A percentile compares a stretch with the other conserved stretches of the same genome.
Evolutionary conservation across 2,329 filamentous ascomycete species (phyloP).

Genomic region (Sporothrix euskadiensis): DNA sequence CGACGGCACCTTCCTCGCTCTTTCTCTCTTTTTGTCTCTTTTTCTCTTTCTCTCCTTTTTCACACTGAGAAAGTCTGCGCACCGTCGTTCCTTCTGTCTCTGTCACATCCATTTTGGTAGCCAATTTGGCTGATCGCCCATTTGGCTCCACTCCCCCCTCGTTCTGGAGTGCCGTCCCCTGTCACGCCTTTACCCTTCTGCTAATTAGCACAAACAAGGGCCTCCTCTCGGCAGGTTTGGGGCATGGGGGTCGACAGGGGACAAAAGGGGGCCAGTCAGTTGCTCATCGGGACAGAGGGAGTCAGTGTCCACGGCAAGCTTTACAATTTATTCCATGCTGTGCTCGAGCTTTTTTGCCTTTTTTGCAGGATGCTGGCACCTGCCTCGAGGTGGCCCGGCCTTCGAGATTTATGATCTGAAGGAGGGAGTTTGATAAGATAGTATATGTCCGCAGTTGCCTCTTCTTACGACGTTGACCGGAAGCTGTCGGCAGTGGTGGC

Average conservation of each 20-base stretch:
- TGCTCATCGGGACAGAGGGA: neutral
- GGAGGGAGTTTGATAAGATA: neutral
- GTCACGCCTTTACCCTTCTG: slow-evolving; percentile 17
- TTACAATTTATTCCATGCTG: neutral
- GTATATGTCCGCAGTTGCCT: neutral
- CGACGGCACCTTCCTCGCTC: neutral
- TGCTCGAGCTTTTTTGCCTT: neutral
- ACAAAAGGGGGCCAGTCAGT: slow-evolving; percentile 15
- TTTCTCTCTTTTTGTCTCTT: neutral
- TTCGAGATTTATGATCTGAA: neutral
- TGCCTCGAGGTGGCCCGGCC: neutral
- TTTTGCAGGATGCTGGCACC: neutral
- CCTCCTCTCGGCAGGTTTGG: neutral
- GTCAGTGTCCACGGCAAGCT: neutral
- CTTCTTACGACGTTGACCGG: neutral
- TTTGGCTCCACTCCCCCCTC: slow-evolving; percentile 23
- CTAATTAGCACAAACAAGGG: slow-evolving; percentile 26
- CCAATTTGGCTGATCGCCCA: slow-evolving; percentile 31
- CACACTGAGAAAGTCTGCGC: neutral
- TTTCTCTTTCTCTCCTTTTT: slow-evolving; percentile 4
- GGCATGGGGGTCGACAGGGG: slow-evolving; percentile 21
- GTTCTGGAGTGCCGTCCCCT: slow-evolving; percentile 24
- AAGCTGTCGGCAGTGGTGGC: slow-evolving; percentile 1
- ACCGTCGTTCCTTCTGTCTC: slow-evolving; percentile 1
- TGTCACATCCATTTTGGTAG: slow-evolving; percentile 13